Conservation (phyloP, 208 protist species). For the Entamoeba invadens region DNA sequence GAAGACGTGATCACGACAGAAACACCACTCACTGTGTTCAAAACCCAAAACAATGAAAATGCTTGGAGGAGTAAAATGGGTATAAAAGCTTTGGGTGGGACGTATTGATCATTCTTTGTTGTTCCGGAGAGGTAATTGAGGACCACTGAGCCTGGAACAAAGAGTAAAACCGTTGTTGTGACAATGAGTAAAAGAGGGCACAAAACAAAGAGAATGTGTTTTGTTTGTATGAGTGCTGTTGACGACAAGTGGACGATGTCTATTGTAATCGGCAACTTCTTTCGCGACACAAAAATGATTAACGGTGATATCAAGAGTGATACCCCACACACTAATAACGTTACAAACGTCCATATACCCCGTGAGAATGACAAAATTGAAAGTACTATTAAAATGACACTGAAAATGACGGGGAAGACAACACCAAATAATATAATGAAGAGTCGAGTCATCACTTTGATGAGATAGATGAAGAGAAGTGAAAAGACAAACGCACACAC, state of each 20-base stretch:
- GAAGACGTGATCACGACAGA: background rate
- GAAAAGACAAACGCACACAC: too few relatives aligned
- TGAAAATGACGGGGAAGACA: background rate
- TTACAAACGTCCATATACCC: background rate
- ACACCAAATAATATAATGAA: too few relatives aligned
- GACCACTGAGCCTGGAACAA: background rate
- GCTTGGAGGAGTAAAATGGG: background rate
- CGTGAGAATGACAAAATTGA: background rate
- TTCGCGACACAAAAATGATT: background rate
- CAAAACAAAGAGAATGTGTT: background rate
- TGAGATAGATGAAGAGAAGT: too few relatives aligned
- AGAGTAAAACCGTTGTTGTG: background rate
- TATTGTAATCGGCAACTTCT: background rate
- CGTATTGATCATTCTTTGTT: background rate
- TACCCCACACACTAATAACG: background rate
- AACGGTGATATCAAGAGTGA: background rate
- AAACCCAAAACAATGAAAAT: background rate
- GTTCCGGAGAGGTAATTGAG: background rate
- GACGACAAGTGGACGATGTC: background rate
- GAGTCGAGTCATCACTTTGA: too few relatives aligned
- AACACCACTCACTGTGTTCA: background rate
- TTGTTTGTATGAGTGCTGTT: background rate
- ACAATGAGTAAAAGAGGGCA: background rate
- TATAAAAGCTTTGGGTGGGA: background rate
- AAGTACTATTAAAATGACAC: background rate